A percentile compares a stretch with the other conserved stretches of the same genome.
phyloP scores from a whole-genome alignment of 441 rosid species.

The Bruguiera hainesii region DNA sequence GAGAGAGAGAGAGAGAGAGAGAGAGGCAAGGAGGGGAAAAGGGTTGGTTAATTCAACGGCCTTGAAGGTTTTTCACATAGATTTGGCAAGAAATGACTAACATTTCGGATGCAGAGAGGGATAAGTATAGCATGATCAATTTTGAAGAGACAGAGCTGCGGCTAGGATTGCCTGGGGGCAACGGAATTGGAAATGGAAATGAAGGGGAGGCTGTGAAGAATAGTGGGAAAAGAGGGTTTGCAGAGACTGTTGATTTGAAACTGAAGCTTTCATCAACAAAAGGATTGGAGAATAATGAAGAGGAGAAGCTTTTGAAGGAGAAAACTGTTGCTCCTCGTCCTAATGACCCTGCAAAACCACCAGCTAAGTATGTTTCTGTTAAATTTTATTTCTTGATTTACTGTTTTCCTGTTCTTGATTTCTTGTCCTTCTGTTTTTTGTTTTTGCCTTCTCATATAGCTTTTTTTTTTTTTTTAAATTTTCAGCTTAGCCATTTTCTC shows the following conservation, averaged over 20 bases:
- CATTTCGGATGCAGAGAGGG: conserved; percentile 16
- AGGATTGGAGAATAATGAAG: conserved; percentile 24
- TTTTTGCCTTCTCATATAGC: no score
- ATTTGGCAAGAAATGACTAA: conserved; percentile 11
- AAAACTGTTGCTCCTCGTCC: conserved; percentile 29
- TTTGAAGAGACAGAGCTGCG: conserved; percentile 88
- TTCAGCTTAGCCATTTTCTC: no score
- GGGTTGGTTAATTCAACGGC: neutral
- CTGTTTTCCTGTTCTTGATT: no score
- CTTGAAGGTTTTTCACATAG: neutral
- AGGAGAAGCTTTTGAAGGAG: conserved; percentile 43
- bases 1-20: neutral
- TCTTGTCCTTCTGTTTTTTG: no score
- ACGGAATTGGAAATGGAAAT: conserved; percentile 22
- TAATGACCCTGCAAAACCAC: conserved; percentile 59
- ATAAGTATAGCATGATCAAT: conserved; percentile 44
- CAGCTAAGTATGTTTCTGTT: conserved; percentile 54
- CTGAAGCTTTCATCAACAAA: conserved; percentile 68
- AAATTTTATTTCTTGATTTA: no score
- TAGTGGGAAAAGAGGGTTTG: conserved; percentile 77
- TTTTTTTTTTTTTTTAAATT: no score
- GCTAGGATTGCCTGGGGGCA: conserved; percentile 58
- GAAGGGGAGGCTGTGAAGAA: conserved; percentile 31
- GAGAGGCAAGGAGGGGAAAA: neutral
- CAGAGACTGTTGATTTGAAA: conserved; percentile 82